Conservation (phyloP, 352 stramenopile genomes). For the Phytophthora uliginosa region DNA sequence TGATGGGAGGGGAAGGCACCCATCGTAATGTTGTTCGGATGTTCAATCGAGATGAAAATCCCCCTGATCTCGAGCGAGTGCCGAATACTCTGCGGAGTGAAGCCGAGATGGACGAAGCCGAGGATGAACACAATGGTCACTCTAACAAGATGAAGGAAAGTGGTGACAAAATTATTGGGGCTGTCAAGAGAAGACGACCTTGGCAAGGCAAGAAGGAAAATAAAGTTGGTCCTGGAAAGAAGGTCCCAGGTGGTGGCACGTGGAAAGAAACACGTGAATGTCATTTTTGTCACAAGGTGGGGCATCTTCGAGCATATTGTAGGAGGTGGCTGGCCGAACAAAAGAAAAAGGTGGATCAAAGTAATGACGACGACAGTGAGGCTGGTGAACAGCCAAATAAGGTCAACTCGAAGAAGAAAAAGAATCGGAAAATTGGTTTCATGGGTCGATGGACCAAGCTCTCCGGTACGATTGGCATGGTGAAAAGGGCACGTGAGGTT, state of each 20-base stretch:
- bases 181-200: not conserved
- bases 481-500: not conserved
- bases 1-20: not conserved
- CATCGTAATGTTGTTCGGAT: not conserved
- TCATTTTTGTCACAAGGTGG: conserved; percentile 2
- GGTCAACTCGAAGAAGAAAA: not conserved
- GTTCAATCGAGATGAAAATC: not conserved
- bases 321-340: not conserved
- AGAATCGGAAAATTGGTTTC: not conserved
- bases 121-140: not conserved
- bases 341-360: not conserved
- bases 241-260: not conserved
- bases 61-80: not conserved
- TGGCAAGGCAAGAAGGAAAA: not conserved
- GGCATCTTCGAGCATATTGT: not conserved
- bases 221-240: not conserved
- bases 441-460: not conserved
- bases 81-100: not conserved
- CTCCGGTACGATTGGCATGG: not conserved
- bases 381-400: not conserved
- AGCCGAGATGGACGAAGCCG: not conserved
- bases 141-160: not conserved
- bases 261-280: conserved; percentile 4
- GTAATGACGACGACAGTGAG: not conserved
- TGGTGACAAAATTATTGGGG: not conserved